Base-by-base conservation (phyloP, 192 early-diverging fungal genomes). In the Backusella psychrophila region DNA sequence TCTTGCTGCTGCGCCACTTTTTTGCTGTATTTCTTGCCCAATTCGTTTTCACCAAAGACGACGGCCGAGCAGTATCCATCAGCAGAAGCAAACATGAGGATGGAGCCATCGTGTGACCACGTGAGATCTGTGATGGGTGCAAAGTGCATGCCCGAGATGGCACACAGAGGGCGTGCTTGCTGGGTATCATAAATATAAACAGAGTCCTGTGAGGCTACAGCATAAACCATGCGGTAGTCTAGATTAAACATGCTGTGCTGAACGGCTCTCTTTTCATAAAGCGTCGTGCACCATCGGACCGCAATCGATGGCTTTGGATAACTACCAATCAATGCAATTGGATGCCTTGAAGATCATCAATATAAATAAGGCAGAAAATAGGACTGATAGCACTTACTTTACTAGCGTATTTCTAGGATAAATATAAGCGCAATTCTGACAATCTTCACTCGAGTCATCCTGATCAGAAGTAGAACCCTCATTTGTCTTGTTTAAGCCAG, bases 121-220 rank as follows among this genome's bases (percentile, higher is more conserved):
- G 95, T 83, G 59, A 97, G 74, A 81, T 99, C 97, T 9, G 96
- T 95, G 44, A 97, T 85, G 2, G 94, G 90, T 17, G 95, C 92
- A 81, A 93, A 97, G 80, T 99, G 97, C 72, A 97, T 83, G 34
- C 94, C 92, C 19, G 89, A 83, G 67, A 96, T 76, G 35, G 91
- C 81, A 17, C 90, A 94, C 6, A 96, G 85, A 1, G 97, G 92
- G 17, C 84, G 81, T 4, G 78, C 74, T 70, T 90, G 86, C 73
- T 93, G 87, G 70, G 97, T 96, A 87, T 97, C 96, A 82, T 97
- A 97, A 4, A 99, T 85, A 21, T 90, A 85, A 17, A 97, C 85
- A 1, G 92, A 81, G 77, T 95, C 94, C 77, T 93, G 93, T n/a
- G 89, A 91, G 1, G 93, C 96, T 26, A 97, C 90, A 0, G 95